Conservation (phyloP, 345 rosid genomes). For the Microthlaspi erraticum region DNA sequence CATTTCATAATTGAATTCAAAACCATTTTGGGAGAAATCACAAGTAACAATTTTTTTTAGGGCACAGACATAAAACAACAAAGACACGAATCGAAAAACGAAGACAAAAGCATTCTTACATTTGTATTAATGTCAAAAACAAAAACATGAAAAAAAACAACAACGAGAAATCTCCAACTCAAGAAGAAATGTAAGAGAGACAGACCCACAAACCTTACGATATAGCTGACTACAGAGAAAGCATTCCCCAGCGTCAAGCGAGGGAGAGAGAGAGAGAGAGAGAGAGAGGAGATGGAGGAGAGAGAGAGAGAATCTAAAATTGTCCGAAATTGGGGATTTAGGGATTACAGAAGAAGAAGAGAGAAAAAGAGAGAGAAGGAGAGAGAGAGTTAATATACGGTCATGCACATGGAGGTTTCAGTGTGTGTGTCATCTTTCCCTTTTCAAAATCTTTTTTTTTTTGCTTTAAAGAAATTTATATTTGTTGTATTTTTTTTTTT, state of each 20-base stretch:
- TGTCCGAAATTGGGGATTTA: slow-evolving; percentile 48
- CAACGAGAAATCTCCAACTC: background rate
- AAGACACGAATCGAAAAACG: slow-evolving; percentile 7
- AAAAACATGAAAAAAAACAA: slow-evolving; percentile 6
- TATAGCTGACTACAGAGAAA: slow-evolving; percentile 37
- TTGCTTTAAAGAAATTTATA: background rate
- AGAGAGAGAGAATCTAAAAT: slow-evolving; percentile 40
- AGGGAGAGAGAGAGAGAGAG: slow-evolving; percentile 14
- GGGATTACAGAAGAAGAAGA: slow-evolving; percentile 49
- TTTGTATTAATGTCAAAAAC: slow-evolving; percentile 14
- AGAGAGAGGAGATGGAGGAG: background rate
- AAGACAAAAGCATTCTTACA: slow-evolving; percentile 3
- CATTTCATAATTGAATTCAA: slow-evolving; percentile 2
- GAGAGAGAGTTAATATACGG: slow-evolving; percentile 36
- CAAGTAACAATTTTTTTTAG: background rate
- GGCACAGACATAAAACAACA: slow-evolving; percentile 22
- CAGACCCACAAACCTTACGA: slow-evolving; percentile 37
- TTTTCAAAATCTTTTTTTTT: slow-evolving; percentile 31
- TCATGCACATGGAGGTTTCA: slow-evolving; percentile 25
- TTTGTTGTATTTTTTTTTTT: too few species aligned
- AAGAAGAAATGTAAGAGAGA: slow-evolving; percentile 28
- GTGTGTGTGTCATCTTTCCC: slow-evolving; percentile 40
- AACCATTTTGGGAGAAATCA: slow-evolving; percentile 4
- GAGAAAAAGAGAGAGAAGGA: background rate
- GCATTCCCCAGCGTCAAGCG: slow-evolving; percentile 42